phyloP scores from a whole-genome alignment of 2,329 filamentous ascomycete species.

The Pyrenophora tritici-repentis region DNA sequence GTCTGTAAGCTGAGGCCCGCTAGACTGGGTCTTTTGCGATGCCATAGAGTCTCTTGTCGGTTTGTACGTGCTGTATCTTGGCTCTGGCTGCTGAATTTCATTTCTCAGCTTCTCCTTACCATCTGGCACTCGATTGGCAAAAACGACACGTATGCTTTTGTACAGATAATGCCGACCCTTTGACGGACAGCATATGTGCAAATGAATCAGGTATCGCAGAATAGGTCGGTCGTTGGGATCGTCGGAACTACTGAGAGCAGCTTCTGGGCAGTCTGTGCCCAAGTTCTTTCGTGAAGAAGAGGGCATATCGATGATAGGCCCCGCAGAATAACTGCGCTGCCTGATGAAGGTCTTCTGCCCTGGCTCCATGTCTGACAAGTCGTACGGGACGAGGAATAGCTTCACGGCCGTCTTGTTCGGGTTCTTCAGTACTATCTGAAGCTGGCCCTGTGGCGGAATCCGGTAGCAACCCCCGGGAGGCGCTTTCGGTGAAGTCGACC shows the following conservation, averaged over 20 bases:
- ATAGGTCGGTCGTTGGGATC: constrained; percentile 68
- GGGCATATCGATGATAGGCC: constrained; percentile 78
- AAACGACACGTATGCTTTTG: constrained; percentile 90
- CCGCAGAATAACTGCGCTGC: constrained; percentile 89
- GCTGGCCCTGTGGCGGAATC: constrained; percentile 89
- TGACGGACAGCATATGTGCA: constrained; percentile 88
- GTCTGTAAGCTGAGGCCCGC: constrained; percentile 31
- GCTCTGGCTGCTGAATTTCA: constrained; percentile 87
- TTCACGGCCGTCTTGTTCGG: constrained; percentile 98
- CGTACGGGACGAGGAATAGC: constrained; percentile 90
- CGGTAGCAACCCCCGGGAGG: constrained; percentile 89
- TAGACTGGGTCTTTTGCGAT: constrained; percentile 27
- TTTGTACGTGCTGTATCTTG: constrained; percentile 84
- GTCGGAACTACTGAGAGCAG: constrained; percentile 55
- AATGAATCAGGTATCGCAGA: constrained; percentile 85
- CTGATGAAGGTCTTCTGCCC: constrained; percentile 96
- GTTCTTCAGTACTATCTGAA: constrained; percentile 98
- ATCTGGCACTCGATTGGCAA: constrained; percentile 94
- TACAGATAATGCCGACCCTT: constrained; percentile 87
- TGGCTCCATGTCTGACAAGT: constrained; percentile 87
- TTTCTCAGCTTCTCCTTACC: constrained; percentile 91
- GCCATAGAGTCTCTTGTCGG: constrained; percentile 54
- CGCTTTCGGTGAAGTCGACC: constrained; percentile 62
- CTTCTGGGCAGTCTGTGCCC: constrained; percentile 60
- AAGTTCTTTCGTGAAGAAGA: constrained; percentile 53